Evolutionary conservation across 805 yeast species (phyloP).

Genomic region (Jamesozyma jinghongensis): DNA sequence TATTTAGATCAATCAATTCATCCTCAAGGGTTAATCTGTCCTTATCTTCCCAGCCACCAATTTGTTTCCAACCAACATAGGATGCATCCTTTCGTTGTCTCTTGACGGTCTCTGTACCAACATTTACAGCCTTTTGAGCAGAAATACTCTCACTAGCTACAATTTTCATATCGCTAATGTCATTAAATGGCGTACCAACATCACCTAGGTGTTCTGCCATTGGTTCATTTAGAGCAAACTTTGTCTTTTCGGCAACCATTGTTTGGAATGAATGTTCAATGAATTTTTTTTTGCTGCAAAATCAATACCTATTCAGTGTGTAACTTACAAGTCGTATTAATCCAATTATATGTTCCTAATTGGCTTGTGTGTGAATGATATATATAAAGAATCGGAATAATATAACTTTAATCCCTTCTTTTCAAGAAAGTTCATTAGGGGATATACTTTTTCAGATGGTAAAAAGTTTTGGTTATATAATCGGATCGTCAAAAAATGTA

Average conservation of each 20-base stretch:
- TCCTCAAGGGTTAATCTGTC: constrained; percentile 59
- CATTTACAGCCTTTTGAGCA: constrained; percentile 14
- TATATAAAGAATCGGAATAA: too few relatives aligned
- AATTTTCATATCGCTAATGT: not conserved
- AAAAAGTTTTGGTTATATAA: too few relatives aligned
- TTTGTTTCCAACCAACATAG: constrained; percentile 90
- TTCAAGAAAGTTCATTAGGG: too few relatives aligned
- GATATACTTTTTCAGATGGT: too few relatives aligned
- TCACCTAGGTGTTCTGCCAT: not conserved
- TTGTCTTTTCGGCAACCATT: constrained; percentile 1
- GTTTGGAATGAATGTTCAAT: not conserved
- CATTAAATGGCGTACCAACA: not conserved
- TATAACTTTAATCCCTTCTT: too few relatives aligned
- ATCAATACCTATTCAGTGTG: not conserved
- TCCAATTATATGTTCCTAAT: too few relatives aligned
- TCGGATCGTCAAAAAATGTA: too few relatives aligned
- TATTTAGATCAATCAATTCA: constrained; percentile 60
- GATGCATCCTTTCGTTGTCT: constrained; percentile 39
- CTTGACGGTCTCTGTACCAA: constrained; percentile 8
- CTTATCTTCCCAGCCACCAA: constrained; percentile 73
- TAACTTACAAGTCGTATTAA: too few relatives aligned
- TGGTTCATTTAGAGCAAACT: not conserved
- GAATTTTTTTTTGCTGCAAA: not conserved
- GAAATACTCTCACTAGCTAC: constrained; percentile 15
- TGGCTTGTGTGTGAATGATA: too few relatives aligned